Conservation (phyloP, 352 stramenopile species). For the Pythium grandisporangium region DNA sequence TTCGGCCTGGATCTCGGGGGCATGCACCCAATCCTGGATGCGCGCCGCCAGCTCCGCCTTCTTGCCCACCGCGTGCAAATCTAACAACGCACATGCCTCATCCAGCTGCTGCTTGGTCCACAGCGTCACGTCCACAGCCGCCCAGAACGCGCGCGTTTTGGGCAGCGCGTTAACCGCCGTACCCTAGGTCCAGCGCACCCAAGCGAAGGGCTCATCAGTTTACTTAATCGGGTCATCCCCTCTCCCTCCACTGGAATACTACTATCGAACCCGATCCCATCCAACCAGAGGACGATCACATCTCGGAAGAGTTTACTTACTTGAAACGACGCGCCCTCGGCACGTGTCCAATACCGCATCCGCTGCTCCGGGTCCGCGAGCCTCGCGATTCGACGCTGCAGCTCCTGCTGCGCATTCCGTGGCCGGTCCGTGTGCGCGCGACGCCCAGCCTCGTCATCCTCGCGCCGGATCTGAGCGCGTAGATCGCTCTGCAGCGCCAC, state of each 20-base stretch:
- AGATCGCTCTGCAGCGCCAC: constrained; percentile 48
- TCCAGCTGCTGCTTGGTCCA: constrained; percentile 51
- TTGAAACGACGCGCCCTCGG: constrained; percentile 27
- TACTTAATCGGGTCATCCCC: constrained; percentile 7
- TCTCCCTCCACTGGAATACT: too few relatives aligned
- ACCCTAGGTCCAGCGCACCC: constrained; percentile 5
- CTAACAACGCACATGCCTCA: constrained; percentile 42
- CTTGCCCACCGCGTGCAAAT: constrained; percentile 34
- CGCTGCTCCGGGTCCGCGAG: constrained; percentile 35
- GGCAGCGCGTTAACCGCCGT: constrained; percentile 37
- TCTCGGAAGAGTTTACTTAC: constrained; percentile 14
- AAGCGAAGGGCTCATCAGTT: background rate
- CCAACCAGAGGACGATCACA: too few relatives aligned
- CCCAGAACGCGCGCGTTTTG: constrained; percentile 58
- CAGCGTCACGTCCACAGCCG: constrained; percentile 27
- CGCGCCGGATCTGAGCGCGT: constrained; percentile 39
- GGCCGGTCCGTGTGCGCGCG: constrained; percentile 12
- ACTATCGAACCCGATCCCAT: too few relatives aligned
- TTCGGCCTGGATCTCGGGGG: constrained; percentile 29
- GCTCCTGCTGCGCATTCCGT: constrained; percentile 19
- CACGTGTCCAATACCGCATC: constrained; percentile 41
- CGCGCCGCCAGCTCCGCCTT: constrained; percentile 54
- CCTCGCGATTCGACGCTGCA: constrained; percentile 32
- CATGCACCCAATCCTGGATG: constrained; percentile 67
- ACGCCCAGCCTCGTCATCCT: constrained; percentile 27